Base-by-base conservation (phyloP, 1,139 yeast genomes). In the Hyphopichia wangnamkhiaoensis region DNA sequence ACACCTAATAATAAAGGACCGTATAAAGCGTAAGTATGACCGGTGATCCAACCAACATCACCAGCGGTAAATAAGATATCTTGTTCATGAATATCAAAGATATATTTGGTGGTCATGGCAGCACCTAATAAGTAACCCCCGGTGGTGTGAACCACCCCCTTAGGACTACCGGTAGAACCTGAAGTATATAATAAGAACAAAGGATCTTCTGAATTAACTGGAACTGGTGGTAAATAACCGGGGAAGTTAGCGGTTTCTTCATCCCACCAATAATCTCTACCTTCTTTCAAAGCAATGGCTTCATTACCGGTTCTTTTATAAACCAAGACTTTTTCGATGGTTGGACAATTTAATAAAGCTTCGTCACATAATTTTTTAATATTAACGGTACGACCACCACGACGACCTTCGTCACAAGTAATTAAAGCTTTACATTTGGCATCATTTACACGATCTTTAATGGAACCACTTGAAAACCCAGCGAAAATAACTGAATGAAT, bases 41-140 rank as follows among this genome's bases (percentile, higher is more conserved):
- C 98, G 31, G 98, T 93, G 61, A 93, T 93, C 98, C 98, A 93
- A 63, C 98, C 98, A 39, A 93, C 96, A 65, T 93, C 98, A 63
- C 98, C 98, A 39, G 98, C 97, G 38, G 98, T 91, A 76, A 93
- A 93, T 46, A 93, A 74, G 39, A 86, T 78, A 65, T 93, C 98
- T 54, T 86, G 85, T 39, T 83, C 80, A 62, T 89, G 96, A 42
- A 93, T 77, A 65, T 94, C 98, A 61, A 93, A 93, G 42, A 91
- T 87, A 65, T 91, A 93, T 66, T 84, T 87, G 43, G 97, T 88
- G 42, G 98, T 89, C 68, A 91, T 71, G 39, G 96, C 95, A 34
- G 98, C 97, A 49, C 97, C 97, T 51, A 93, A 75, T 52, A 93
- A 76, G 72, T 84, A 93, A 47, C 98, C 98, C 57, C 86, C 98